Base-by-base conservation (phyloP, 129 eudicot genomes). In the Flaveria bidentis region DNA sequence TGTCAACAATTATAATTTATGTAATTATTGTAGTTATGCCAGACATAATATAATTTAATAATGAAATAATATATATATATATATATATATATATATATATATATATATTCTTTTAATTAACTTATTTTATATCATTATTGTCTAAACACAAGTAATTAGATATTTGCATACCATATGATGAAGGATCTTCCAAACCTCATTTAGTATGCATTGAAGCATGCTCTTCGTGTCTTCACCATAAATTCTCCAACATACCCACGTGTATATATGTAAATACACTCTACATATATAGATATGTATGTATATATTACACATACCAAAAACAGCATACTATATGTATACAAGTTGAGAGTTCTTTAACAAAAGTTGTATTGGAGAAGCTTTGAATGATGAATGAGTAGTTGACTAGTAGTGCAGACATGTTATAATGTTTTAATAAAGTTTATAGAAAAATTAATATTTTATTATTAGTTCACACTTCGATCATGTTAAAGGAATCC, bases 91-190 rank as follows among this genome's bases (percentile, higher is more conserved):
- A 20, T 20, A 20, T 20, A 20, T 20, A 20, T 20, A 23, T 23
- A 23, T 23, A 9, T 33, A 9, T 56, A 20, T 28, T 30, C 5
- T 65, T 25, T 0, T 39, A 36, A 57, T 53, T 42, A 67, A 41
- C 22, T 39, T 41, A 68, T 69, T 55, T 45, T 11, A 58, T 70
- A 22, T 58, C 71, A 78, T 1, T 18, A 28, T 2, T 33, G 62
- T 1, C 5, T 9, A 39, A 47, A 46, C 9, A 60, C 13, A 57
- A 8, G 62, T 8, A 39, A 39, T 13, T n/a, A 22, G 6, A 68
- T 55, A 71, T 49, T 50, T 71, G 55, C 72, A 39, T 78, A 79
- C 83, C 83, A 50, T 61, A 33, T 22, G n/a, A 36, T 8, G 28
- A 51, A 51, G 36, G 47, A 71, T n/a, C 58, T 50, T 50, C 20